Evolutionary conservation across 2,329 filamentous ascomycete species (phyloP).

Genomic region (Amesomyces nigricolor): DNA sequence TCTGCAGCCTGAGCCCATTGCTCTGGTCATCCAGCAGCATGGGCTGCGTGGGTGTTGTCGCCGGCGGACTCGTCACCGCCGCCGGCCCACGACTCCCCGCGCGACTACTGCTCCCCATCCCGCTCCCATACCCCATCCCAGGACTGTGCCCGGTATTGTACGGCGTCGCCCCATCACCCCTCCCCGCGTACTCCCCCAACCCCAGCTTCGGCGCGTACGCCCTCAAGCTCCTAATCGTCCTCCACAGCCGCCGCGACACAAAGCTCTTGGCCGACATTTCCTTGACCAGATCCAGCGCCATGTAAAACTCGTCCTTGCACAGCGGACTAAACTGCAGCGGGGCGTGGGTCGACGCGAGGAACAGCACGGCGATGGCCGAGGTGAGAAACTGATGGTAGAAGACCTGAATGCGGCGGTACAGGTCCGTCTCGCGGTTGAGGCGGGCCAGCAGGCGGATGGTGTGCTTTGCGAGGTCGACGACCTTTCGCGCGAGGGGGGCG

Average conservation of each 20-base stretch:
- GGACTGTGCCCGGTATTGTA: slow-evolving; percentile 1
- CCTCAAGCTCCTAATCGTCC: slow-evolving; percentile 63
- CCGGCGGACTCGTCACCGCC: not conserved
- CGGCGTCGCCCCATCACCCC: not conserved
- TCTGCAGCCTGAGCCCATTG: slow-evolving; percentile 48
- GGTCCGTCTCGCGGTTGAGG: slow-evolving; percentile 64
- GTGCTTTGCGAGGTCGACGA: slow-evolving; percentile 69
- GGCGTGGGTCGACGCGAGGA: slow-evolving; percentile 70
- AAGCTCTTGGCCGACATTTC: slow-evolving; percentile 66
- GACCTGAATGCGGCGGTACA: slow-evolving; percentile 66
- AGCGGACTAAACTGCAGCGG: slow-evolving; percentile 63
- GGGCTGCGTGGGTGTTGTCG: slow-evolving; percentile 27
- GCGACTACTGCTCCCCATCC: not conserved
- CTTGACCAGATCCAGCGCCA: slow-evolving; percentile 68
- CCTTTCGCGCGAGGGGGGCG: slow-evolving; percentile 64
- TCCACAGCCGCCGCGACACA: slow-evolving; percentile 68
- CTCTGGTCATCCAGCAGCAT: slow-evolving; percentile 24
- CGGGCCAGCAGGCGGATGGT: slow-evolving; percentile 67
- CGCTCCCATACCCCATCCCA: not conserved
- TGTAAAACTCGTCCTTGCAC: slow-evolving; percentile 72
- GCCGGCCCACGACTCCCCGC: slow-evolving; percentile 1
- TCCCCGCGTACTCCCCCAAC: slow-evolving; percentile 36
- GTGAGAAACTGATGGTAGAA: slow-evolving; percentile 79
- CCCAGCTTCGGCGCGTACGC: slow-evolving; percentile 67
- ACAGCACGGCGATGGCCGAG: slow-evolving; percentile 68